Evolutionary conservation across 2,329 filamentous ascomycete genomes (phyloP), one percentile per base, ranked within the genome.

Genomic region (Ceratocystis harringtonii): DNA sequence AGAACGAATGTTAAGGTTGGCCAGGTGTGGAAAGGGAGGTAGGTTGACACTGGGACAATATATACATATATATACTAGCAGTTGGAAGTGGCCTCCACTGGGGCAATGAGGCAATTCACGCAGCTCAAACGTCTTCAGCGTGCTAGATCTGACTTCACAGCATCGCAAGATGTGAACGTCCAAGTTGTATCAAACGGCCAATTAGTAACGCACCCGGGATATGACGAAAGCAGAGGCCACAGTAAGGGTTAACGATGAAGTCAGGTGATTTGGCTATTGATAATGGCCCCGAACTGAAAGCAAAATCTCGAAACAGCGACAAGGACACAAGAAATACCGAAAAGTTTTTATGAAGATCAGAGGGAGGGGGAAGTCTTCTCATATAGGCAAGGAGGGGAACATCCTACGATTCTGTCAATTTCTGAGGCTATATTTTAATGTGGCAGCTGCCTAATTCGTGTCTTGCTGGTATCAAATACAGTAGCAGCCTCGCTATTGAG

Each of bases 201-300:
- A 58, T 36, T 36, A 36, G 55, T 58, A 58, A 8, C 55, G 28
- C 25, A 36, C 55, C 15, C n/a, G 3, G 52, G 52, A 57, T 30
- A 36, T 52, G 48, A 52, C 17, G 55, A 32, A 58, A 58, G 28
- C 55, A 58, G 55, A 28, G 55, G 28, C 28, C 5, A 58, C 17
- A 58, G n/a, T 58, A 58, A 58, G 55, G 55, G 55, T 58, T 58
- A 58, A 30, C 15, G 55, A 58, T 19, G 12, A 58, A 52, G 22
- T 28, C 19, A 52, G 48, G 48, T 52, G 48, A 52, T 52, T 22
- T 52, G 48, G 19, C 15, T 52, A 52, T 12, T 28, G 48, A 52
- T 52, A 25, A 25, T 52, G 48, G 4, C 36, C 12, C 36, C 4
- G 10, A 41, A 41, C 3, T 41, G 36, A 41, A 52, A 28, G 48